These are phyloP conservation scores for Nemania serpens DNA, from an alignment of 2,329 filamentous ascomycete species.

Conservation along the genomic window DNA sequence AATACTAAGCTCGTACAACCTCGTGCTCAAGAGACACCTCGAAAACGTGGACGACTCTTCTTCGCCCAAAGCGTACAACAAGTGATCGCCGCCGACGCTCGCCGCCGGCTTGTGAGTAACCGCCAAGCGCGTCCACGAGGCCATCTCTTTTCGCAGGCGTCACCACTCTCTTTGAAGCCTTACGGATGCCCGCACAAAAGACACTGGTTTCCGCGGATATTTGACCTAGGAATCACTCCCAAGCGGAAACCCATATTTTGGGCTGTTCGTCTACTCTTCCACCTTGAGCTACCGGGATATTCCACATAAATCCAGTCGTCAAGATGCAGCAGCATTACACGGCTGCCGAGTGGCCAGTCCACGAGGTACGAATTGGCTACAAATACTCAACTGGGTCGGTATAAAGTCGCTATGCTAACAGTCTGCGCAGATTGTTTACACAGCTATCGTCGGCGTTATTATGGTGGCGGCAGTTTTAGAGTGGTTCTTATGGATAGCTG, in stretches of 20 bases:
- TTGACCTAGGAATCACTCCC: conserved; percentile 22
- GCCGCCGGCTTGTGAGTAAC: conserved; percentile 19
- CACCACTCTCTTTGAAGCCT: conserved; percentile 17
- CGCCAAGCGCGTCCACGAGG: conserved; percentile 17
- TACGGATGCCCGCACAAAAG: conserved; percentile 36
- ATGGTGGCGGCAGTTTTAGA: conserved; percentile 87
- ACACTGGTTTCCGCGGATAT: conserved; percentile 21
- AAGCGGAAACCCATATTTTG: conserved; percentile 22
- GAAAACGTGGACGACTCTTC: conserved; percentile 26
- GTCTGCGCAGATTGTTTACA: conserved; percentile 74
- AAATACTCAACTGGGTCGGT: background rate
- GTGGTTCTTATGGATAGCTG: conserved; percentile 94
- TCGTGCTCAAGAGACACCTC: conserved; percentile 3
- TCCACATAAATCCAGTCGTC: conserved; percentile 16
- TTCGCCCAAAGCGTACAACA: conserved; percentile 14
- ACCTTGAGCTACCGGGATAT: conserved; percentile 11
- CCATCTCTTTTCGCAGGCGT: conserved; percentile 20
- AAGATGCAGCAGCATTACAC: conserved; percentile 50
- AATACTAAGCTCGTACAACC: conserved; percentile 9
- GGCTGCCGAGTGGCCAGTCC: conserved; percentile 55
- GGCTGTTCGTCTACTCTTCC: conserved; percentile 1
- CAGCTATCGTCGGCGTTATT: conserved; percentile 76
- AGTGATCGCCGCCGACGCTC: conserved; percentile 13
- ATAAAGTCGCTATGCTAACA: conserved; percentile 25
- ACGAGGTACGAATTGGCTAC: conserved; percentile 47